Percentiles rank a stretch among this genome's conserved stretches.
These are phyloP conservation scores for Zymoseptoria tritici DNA, from an alignment of 2,329 filamentous ascomycete genomes.

Conservation along the genomic window DNA sequence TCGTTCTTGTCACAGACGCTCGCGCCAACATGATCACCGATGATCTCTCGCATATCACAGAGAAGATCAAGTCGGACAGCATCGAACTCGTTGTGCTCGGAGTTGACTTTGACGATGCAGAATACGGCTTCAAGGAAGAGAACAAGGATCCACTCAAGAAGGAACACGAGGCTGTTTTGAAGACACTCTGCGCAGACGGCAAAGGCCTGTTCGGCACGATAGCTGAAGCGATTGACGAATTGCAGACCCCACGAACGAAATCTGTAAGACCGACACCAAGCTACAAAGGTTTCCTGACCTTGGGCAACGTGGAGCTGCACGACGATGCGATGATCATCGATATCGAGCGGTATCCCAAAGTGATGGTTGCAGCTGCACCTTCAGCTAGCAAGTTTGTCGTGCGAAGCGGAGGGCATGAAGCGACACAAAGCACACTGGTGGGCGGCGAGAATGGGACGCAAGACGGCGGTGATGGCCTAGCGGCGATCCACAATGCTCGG, in stretches of 20 bases:
- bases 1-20: constrained; percentile 81
- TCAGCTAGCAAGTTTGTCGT: constrained; percentile 70
- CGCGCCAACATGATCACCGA: constrained; percentile 64
- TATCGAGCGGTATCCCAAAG: constrained; percentile 85
- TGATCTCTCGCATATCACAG: constrained; percentile 60
- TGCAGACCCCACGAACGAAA: constrained; percentile 72
- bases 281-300: constrained; percentile 70
- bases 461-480: constrained; percentile 44
- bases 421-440: constrained; percentile 45
- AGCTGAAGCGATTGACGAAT: constrained; percentile 72
- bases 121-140: constrained; percentile 89
- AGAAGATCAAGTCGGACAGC: constrained; percentile 64
- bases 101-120: constrained; percentile 85
- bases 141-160: constrained; percentile 65
- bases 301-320: constrained; percentile 70
- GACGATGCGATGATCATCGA: constrained; percentile 71
- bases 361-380: constrained; percentile 65
- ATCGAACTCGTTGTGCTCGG: constrained; percentile 78
- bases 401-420: constrained; percentile 43
- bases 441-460: constrained; percentile 26
- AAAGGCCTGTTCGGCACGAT: constrained; percentile 74
- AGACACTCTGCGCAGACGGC: constrained; percentile 58
- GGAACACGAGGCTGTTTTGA: constrained; percentile 66
- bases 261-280: constrained; percentile 64
- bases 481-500: constrained; percentile 66